Evolutionary conservation across 495 filamentous ascomycete genomes (phyloP).

Genomic region (Pyrenula aspistea): DNA sequence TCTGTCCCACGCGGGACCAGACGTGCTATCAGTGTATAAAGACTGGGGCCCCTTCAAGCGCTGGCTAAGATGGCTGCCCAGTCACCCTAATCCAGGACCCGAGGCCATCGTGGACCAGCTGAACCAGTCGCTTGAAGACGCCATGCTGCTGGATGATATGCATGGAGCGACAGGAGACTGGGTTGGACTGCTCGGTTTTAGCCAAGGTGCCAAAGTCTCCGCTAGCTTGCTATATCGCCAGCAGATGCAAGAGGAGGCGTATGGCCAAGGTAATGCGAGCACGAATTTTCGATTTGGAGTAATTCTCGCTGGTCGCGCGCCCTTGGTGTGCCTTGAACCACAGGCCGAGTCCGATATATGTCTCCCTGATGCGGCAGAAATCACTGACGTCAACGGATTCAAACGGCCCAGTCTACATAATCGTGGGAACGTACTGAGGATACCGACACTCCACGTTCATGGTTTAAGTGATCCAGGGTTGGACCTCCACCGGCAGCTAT

Average conservation of each 20-base stretch:
- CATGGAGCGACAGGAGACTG: conserved; percentile 35
- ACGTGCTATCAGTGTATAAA: conserved; percentile 40
- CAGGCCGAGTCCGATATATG: background rate
- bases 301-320: conserved; percentile 43
- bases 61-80: conserved; percentile 43
- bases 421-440: conserved; percentile 17
- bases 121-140: conserved; percentile 8
- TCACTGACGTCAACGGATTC: background rate
- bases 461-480: conserved; percentile 40
- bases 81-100: conserved; percentile 14
- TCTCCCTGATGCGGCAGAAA: background rate
- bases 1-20: conserved; percentile 31
- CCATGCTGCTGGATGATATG: conserved; percentile 25
- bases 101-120: conserved; percentile 8
- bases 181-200: conserved; percentile 42
- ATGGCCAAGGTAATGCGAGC: conserved; percentile 33
- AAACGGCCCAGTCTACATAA: background rate
- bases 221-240: conserved; percentile 25
- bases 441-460: conserved; percentile 52
- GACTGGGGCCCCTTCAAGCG: conserved; percentile 43
- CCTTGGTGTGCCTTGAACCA: conserved; percentile 35
- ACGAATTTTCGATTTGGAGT: conserved; percentile 39
- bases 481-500: conserved; percentile 34
- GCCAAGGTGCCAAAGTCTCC: conserved; percentile 49
- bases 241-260: conserved; percentile 10